Percentiles rank a stretch among this genome's conserved stretches.
These are phyloP conservation scores for Cutaneotrichosporon daszewskae DNA, from an alignment of 1,284 basidiomycete genomes.

Conservation along the genomic window DNA sequence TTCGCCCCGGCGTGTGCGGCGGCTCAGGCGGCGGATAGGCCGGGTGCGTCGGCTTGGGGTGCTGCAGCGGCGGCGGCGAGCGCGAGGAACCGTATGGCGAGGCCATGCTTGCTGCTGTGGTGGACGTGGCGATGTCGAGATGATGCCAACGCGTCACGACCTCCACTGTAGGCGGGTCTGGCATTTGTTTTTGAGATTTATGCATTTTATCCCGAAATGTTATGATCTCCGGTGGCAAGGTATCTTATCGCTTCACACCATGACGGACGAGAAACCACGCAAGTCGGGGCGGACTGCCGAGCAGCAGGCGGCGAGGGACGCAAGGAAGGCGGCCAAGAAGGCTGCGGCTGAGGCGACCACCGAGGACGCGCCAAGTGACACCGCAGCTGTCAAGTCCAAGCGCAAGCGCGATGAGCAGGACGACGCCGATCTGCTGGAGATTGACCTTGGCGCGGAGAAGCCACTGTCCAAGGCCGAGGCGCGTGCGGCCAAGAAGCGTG, in stretches of 20 bases:
- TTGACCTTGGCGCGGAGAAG: constrained; percentile 41
- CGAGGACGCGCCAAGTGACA: constrained; percentile 3
- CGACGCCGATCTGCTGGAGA: constrained; percentile 37
- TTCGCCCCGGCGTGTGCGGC: constrained; percentile 61
- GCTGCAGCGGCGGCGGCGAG: constrained; percentile 75
- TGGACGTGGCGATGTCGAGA: neutral
- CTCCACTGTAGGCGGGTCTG: neutral
- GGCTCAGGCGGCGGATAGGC: constrained; percentile 79
- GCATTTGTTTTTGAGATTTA: neutral
- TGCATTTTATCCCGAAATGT: constrained; percentile 15
- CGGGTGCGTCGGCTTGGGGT: constrained; percentile 83
- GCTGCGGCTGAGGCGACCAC: constrained; percentile 9
- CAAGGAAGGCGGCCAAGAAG: constrained; percentile 33
- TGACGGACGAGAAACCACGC: constrained; percentile 53
- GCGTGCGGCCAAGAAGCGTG: constrained; percentile 41
- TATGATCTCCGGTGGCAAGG: constrained; percentile 11
- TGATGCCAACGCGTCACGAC: neutral
- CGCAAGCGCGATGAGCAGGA: constrained; percentile 21
- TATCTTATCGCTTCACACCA: constrained; percentile 4
- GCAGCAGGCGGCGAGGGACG: constrained; percentile 39
- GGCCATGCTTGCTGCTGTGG: constrained; percentile 20
- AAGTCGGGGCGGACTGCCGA: constrained; percentile 38
- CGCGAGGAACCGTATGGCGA: constrained; percentile 46
- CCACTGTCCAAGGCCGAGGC: constrained; percentile 47
- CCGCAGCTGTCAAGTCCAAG: constrained; percentile 10